Evolutionary conservation across 768 basidiomycete genomes (phyloP), one percentile per base, ranked within the genome.

Genomic region (Trichaptum fuscoviolaceum): DNA sequence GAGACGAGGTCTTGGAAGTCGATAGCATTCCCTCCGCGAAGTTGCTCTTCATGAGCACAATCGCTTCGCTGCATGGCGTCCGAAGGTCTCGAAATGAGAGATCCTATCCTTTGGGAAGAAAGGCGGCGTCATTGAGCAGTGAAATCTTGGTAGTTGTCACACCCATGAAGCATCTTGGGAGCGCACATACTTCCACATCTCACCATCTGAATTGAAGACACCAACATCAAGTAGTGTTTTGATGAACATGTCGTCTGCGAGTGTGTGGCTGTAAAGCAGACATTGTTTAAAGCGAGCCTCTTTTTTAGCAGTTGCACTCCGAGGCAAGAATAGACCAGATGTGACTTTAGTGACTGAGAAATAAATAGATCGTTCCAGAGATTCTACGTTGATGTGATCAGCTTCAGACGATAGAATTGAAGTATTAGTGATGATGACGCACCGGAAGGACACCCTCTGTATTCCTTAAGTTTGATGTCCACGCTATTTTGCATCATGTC

Each of bases 161-260:
- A 36, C 17, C n/a, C n/a, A n/a, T n/a, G n/a, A n/a, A n/a, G n/a
- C n/a, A n/a, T 36, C 7, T 17, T 36, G 35, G 17, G 35, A 24
- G 67, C 75, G 58, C 70, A n/a, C n/a, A n/a, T n/a, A 88, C 86
- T 86, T 91, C 90, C 90, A 91, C 74, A 84, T 80, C 0, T 88
- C 85, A 23, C 86, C 84, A n/a, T n/a, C n/a, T n/a, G n/a, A n/a
- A n/a, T n/a, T n/a, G n/a, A n/a, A n/a, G n/a, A n/a, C n/a, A n/a
- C 89, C 89, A 12, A 80, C 80, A 0, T 88, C 89, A n/a, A 89
- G 74, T 15, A 89, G 78, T 1, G 81, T 78, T 3, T 74, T 73
- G 79, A 84, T 80, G 62, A 87, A 82, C 23, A 75, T 75, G 65
- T 79, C 72, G 27, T 83, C 83, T 83, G 63, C 18, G n/a, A n/a